These are phyloP conservation scores for Magnusiomyces suaveolens DNA, from an alignment of 1,139 yeast species.

Conservation along the genomic window DNA sequence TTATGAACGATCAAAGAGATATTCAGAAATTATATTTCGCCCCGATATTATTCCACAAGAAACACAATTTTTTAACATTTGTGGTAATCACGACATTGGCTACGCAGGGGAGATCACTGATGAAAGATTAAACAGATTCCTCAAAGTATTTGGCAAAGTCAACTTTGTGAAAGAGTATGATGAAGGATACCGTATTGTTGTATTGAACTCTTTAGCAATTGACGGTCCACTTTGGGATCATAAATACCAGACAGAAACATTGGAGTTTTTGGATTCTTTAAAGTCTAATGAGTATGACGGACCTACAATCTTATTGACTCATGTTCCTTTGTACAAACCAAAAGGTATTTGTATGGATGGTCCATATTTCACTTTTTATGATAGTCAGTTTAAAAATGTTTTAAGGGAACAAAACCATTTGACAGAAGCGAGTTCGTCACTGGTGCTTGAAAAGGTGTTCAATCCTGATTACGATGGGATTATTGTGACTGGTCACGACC, in stretches of 20 bases:
- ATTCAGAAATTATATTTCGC: constrained; percentile 36
- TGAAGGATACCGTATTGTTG: constrained; percentile 74
- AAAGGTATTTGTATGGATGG: constrained; percentile 82
- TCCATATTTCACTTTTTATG: constrained; percentile 60
- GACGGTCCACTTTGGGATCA: constrained; percentile 87
- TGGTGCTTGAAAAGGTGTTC: constrained; percentile 59
- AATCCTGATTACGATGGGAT: constrained; percentile 51
- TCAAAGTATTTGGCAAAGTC: constrained; percentile 65
- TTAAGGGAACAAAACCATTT: constrained; percentile 85
- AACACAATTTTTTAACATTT: constrained; percentile 65
- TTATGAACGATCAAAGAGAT: constrained; percentile 64
- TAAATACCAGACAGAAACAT: constrained; percentile 54
- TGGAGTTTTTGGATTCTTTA: constrained; percentile 55
- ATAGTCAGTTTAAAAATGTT: constrained; percentile 44
- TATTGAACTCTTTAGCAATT: constrained; percentile 66
- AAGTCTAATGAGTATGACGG: constrained; percentile 49
- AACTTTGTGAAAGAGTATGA: constrained; percentile 57
- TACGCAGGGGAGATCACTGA: constrained; percentile 90
- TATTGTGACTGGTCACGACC: constrained; percentile 91
- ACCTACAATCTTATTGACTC: constrained; percentile 74
- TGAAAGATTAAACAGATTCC: constrained; percentile 79
- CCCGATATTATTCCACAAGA: constrained; percentile 26
- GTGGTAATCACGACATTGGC: constrained; percentile 95
- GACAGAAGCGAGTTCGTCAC: constrained; percentile 53
- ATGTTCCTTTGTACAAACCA: constrained; percentile 76